Base-by-base conservation (phyloP, 2,329 filamentous ascomycete species). In the Alternaria tenuissima region DNA sequence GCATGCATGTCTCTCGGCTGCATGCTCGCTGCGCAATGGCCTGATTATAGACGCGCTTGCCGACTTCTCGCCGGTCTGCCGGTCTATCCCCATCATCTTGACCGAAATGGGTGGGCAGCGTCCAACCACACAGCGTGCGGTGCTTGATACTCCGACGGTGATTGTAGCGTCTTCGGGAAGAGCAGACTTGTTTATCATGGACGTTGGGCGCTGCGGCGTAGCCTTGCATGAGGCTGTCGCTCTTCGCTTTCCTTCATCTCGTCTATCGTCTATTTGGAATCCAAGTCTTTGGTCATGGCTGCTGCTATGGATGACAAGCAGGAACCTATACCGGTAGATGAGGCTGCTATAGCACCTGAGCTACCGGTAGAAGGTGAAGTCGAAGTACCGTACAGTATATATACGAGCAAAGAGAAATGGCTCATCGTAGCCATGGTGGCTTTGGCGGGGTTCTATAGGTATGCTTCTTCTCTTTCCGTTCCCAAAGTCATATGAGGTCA, bases 361-460 rank as follows among this genome's bases (percentile, higher is more conserved):
- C 28, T 62, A 9, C 57, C 70, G 18, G 57, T 62, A 30, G 52
- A 63, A 54, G 64, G 64, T 28, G 59, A 63, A 32, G 63, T 66
- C 16, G 59, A 68, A 39, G 63, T 60, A 18, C 66, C 70, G n/a
- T 74, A 75, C 52, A 75, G 72, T 26, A 69, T 75, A 36, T 75
- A 73, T 30, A 65, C 68, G 4, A 62, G 36, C 16, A 73, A 69
- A 52, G 70, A 75, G 59, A 75, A 75, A 61, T 73, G 69, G 70
- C 41, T 73, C 30, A 75, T 75, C 32, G 72, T 75, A 51, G 72
- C 63, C 5, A 69, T 75, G 68, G 72, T 74, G 3, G 72, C 67
- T 6, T 53, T 74, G 57, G 72, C 71, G n/a, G 71, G 71, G 0
- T 73, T 74, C 51, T 74, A 72, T 59, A 74, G 72, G 72, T 71